A percentile compares a stretch with the other conserved stretches of the same genome.
These are phyloP conservation scores for Geotrichum siamense DNA, from an alignment of 1,139 yeast genomes.

Conservation along the genomic window DNA sequence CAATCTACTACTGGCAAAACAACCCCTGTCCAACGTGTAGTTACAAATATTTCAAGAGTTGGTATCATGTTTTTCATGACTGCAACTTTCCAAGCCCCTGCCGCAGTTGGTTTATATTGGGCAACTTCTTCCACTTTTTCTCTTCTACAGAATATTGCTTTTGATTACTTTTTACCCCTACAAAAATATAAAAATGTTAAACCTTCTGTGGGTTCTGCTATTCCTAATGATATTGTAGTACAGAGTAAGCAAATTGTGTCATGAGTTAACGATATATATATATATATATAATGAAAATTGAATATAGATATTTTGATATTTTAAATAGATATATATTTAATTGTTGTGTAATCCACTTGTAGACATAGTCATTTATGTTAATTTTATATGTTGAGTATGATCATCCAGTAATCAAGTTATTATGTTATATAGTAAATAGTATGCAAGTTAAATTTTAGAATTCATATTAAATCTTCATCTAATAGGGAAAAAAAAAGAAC, in stretches of 20 bases:
- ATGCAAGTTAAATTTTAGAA: too few species aligned
- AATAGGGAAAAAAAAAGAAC: too few species aligned
- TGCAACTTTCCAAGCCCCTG: slow-evolving; percentile 76
- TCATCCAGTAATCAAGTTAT: too few species aligned
- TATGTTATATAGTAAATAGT: too few species aligned
- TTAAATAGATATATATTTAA: too few species aligned
- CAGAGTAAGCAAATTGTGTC: slow-evolving; percentile 5
- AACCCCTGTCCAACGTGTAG: slow-evolving; percentile 50
- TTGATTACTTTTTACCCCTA: slow-evolving; percentile 59
- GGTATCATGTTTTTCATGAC: slow-evolving; percentile 79
- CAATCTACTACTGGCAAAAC: slow-evolving; percentile 32
- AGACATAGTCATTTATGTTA: too few species aligned
- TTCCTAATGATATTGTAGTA: slow-evolving; percentile 8
- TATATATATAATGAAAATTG: too few species aligned
- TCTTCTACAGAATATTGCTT: slow-evolving; percentile 60
- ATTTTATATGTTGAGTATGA: too few species aligned
- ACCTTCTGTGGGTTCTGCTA: slow-evolving; percentile 11
- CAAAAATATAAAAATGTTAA: not conserved
- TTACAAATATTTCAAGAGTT: slow-evolving; percentile 61
- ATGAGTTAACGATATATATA: too few species aligned
- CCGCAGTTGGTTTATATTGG: slow-evolving; percentile 79
- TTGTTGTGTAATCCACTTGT: too few species aligned
- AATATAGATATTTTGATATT: too few species aligned
- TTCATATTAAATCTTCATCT: too few species aligned
- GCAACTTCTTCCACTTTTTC: slow-evolving; percentile 74